Percentiles rank a stretch among this genome's conserved stretches.
Conservation (phyloP, 352 stramenopile species). For the Globisporangium recalcitrans region DNA sequence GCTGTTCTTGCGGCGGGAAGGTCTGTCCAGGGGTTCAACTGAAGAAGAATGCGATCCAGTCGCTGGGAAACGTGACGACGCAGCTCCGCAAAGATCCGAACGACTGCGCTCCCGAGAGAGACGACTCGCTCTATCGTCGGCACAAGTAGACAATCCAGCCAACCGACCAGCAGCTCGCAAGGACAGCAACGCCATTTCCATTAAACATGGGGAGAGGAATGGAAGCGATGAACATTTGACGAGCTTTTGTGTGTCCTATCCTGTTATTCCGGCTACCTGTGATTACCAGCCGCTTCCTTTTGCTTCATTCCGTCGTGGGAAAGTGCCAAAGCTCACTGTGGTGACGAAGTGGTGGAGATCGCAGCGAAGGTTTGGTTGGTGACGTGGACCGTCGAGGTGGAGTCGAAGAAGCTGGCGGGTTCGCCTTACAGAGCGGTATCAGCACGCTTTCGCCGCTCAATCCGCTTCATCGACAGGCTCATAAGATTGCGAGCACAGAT, state of each 20-base stretch:
- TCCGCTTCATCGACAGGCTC: background rate
- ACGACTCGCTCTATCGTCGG: conserved; percentile 5
- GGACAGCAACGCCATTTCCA: background rate
- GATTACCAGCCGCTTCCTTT: background rate
- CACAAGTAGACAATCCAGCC: conserved; percentile 6
- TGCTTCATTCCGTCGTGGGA: conserved; percentile 1
- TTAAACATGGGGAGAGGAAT: background rate
- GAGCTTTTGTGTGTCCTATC: background rate
- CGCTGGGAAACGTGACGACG: conserved; percentile 41
- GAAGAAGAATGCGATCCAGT: conserved; percentile 39
- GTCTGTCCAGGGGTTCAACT: conserved; percentile 44
- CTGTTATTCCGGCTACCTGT: background rate
- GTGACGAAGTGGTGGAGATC: conserved; percentile 11
- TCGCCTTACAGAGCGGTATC: conserved; percentile 25
- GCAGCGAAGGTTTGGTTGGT: conserved; percentile 4
- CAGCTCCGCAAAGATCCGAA: conserved; percentile 11
- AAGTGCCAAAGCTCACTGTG: conserved; percentile 45
- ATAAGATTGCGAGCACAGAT: background rate
- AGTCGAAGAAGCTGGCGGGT: conserved; percentile 4
- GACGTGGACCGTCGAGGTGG: background rate
- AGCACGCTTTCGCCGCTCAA: conserved; percentile 35
- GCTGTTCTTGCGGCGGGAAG: conserved; percentile 35
- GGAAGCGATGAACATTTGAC: conserved; percentile 5
- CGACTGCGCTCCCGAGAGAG: background rate
- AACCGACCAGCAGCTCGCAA: background rate